Conservation (phyloP, 495 filamentous ascomycete species). For the Xylaria nigripes region DNA sequence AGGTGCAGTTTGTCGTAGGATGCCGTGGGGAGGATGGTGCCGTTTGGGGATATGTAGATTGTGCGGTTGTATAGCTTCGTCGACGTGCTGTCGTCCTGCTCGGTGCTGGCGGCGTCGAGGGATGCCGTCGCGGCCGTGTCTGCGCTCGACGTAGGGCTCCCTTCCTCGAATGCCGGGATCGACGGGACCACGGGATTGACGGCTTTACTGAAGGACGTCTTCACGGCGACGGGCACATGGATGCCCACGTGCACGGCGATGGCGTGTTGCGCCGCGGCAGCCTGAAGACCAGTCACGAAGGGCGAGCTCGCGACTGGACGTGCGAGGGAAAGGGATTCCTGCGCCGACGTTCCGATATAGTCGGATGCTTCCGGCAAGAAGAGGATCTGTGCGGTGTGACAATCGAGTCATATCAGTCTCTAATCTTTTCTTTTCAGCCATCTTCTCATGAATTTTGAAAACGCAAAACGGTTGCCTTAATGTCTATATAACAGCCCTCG, state of each 20-base stretch:
- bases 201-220: not conserved
- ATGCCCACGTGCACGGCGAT: constrained; percentile 83
- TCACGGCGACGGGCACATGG: constrained; percentile 60
- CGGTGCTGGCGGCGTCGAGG: constrained; percentile 16
- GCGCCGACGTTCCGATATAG: constrained; percentile 63
- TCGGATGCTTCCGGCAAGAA: constrained; percentile 91
- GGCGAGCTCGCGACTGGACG: constrained; percentile 41
- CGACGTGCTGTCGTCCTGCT: not conserved
- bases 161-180: constrained; percentile 7
- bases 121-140: not conserved
- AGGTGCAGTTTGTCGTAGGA: constrained; percentile 52
- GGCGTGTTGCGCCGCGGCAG: constrained; percentile 48
- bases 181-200: constrained; percentile 7
- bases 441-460: too few relatives aligned
- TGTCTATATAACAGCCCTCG: not conserved
- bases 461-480: too few relatives aligned
- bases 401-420: not conserved
- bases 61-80: constrained; percentile 40
- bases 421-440: not conserved
- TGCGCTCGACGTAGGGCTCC: not conserved
- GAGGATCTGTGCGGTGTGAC: constrained; percentile 50
- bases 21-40: constrained; percentile 24
- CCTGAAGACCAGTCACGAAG: constrained; percentile 67
- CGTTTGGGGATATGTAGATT: constrained; percentile 37
- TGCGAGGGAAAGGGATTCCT: constrained; percentile 60